These are phyloP conservation scores for Didymosphaeria variabile DNA, from an alignment of 2,329 filamentous ascomycete species.

Conservation along the genomic window DNA sequence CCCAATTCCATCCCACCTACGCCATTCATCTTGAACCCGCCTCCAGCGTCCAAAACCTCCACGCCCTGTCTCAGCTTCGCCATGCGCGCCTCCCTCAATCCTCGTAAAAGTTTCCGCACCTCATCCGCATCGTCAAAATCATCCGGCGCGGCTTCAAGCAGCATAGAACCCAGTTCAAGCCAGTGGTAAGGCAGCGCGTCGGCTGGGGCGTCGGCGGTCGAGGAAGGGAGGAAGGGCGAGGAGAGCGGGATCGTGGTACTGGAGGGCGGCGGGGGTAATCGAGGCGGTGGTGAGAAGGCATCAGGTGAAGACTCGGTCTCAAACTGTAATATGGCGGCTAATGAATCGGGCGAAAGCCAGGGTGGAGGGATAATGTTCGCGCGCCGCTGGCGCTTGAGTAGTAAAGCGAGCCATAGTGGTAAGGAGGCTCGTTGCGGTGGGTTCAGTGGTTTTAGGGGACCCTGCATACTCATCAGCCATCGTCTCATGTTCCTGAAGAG, in stretches of 20 bases:
- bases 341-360: constrained; percentile 82
- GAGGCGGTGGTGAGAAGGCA: constrained; percentile 79
- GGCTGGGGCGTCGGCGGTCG: constrained; percentile 72
- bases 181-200: constrained; percentile 90
- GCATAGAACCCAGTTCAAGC: constrained; percentile 87
- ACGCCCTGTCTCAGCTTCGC: constrained; percentile 86
- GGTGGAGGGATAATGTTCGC: constrained; percentile 91
- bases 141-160: constrained; percentile 85
- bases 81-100: constrained; percentile 86
- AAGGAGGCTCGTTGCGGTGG: constrained; percentile 82
- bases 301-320: constrained; percentile 72
- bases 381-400: constrained; percentile 92
- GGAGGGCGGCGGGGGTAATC: constrained; percentile 67
- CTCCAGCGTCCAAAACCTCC: constrained; percentile 73
- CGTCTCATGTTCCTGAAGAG: background rate
- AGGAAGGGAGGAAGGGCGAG: constrained; percentile 81
- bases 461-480: constrained; percentile 62
- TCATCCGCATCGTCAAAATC: constrained; percentile 79
- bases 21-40: constrained; percentile 78
- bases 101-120: constrained; percentile 77
- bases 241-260: constrained; percentile 47
- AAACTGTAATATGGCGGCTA: constrained; percentile 79
- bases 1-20: constrained; percentile 94
- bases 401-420: constrained; percentile 92
- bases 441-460: constrained; percentile 76